Evolutionary conservation across 805 yeast genomes (phyloP), one percentile per base, ranked within the genome.

Genomic region (Debaryomyces maramus): DNA sequence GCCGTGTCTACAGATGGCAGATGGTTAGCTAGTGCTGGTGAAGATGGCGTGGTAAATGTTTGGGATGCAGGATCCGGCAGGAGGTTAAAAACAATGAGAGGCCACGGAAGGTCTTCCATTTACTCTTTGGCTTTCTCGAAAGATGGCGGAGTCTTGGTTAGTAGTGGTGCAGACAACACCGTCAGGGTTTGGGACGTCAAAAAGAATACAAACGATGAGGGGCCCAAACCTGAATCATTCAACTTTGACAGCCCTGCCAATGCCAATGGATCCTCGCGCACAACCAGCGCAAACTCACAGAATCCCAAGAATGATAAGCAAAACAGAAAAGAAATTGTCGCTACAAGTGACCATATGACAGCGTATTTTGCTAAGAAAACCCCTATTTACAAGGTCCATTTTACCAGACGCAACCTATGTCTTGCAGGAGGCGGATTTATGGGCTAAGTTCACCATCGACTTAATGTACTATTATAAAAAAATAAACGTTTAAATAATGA

Each of bases 1-100:
- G 89, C 95, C 0, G 95, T 88, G 6, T 85, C 96, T 1, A 98
- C 98, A 0, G 97, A 93, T 68, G 99, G 99, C 3, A 75, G 97
- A 56, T 87, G 96, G 91, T 69, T 93, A 41, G 97, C 98, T 3
- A 80, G 89, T 41, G 97, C 95, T 2, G 96, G 96, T 39, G 97
- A 89, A 57, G 98, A 93, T 60, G 81, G 89, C 31, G 77, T 85
- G 7, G 85, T 93, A 24, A 84, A 85, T 56, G 74, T 93, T 28
- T 93, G 97, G 96, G 99, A 93, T 66, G 81, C 87, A 40, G 96
- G 97, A 2, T 78, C 90, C 2, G 98, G 98, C 16, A 76, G 95
- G 48, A 71, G 89, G 37, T 69, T 93, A 48, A 93, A 93, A 63
- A 73, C 87, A 7, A 88, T 93, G 97, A 78, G 88, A 42, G 99